Conservation (phyloP, 768 basidiomycete genomes). For the Paxillus ammoniavirescens region DNA sequence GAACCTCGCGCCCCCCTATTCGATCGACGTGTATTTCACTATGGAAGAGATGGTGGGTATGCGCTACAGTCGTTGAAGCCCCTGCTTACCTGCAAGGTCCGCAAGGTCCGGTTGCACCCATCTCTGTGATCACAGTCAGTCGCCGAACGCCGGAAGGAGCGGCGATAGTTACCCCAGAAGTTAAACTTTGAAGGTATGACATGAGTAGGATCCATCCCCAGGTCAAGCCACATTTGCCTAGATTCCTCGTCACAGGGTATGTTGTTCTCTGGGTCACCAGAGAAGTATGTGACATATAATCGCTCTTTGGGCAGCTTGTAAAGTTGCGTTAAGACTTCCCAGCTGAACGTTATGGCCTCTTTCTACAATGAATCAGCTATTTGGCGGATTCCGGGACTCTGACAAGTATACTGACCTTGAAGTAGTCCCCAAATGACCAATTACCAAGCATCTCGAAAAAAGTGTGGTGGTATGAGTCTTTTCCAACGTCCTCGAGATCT, state of each 20-base stretch:
- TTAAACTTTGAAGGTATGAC: conserved; percentile 96
- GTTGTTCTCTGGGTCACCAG: conserved; percentile 84
- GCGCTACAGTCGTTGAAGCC: neutral
- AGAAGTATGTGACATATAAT: conserved; percentile 97
- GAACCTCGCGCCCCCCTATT: conserved; percentile 95
- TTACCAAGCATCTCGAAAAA: conserved; percentile 99
- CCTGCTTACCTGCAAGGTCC: conserved; percentile 82
- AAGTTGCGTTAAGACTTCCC: conserved; percentile 90
- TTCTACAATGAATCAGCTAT: conserved; percentile 46
- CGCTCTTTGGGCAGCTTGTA: conserved; percentile 87
- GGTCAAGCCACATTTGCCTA: conserved; percentile 81
- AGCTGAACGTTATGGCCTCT: conserved; percentile 91
- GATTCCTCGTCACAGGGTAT: conserved; percentile 89
- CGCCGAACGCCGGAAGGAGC: neutral
- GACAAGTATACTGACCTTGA: conserved; percentile 66
- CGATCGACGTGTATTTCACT: conserved; percentile 98
- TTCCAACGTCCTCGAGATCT: conserved; percentile 99
- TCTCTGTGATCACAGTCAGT: conserved; percentile 56
- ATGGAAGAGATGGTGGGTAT: conserved; percentile 7
- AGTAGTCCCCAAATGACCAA: conserved; percentile 99
- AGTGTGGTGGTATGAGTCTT: conserved; percentile 96
- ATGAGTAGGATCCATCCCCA: conserved; percentile 86
- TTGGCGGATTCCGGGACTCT: neutral
- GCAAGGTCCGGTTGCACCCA: conserved; percentile 98
- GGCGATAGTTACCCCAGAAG: conserved; percentile 84